Evolutionary conservation across 768 basidiomycete species (phyloP).

Genomic region (Pleurotus ostreatus): DNA sequence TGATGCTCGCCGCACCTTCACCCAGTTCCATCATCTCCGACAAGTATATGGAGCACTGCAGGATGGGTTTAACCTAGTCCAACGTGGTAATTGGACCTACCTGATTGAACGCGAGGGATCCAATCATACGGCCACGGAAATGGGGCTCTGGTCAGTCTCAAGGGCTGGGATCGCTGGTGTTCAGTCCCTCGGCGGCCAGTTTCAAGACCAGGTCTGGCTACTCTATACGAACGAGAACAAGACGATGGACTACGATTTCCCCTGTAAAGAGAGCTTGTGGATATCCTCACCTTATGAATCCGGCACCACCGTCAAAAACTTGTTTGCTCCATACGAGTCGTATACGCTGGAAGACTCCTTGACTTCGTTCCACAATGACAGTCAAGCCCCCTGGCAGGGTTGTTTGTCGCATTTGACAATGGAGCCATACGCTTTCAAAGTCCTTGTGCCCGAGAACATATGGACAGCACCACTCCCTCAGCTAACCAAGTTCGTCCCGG

Average conservation of each 20-base stretch:
- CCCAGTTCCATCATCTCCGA: constrained; percentile 72
- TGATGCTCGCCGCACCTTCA: constrained; percentile 67
- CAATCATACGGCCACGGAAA: constrained; percentile 73
- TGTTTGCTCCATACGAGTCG: constrained; percentile 82
- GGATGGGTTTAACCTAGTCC: constrained; percentile 84
- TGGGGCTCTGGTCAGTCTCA: constrained; percentile 84
- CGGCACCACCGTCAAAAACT: constrained; percentile 61
- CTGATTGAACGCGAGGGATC: constrained; percentile 80
- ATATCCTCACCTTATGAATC: constrained; percentile 76
- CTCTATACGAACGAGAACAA: constrained; percentile 83
- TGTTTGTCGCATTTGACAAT: constrained; percentile 67
- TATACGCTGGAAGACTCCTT: constrained; percentile 65
- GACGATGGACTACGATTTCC: constrained; percentile 58
- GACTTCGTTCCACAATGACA: constrained; percentile 57
- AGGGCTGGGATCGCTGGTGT: constrained; percentile 54
- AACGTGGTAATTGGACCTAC: constrained; percentile 83
- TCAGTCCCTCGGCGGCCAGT: constrained; percentile 61
- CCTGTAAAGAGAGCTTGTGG: constrained; percentile 60
- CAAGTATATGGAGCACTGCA: constrained; percentile 66
- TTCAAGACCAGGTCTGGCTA: constrained; percentile 74
- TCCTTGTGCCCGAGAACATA: constrained; percentile 59
- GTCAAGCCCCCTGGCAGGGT: constrained; percentile 62
- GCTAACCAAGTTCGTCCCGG: constrained; percentile 77
- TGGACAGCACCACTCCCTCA: constrained; percentile 74
- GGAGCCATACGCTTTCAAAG: constrained; percentile 78